Evolutionary conservation across 2,329 filamentous ascomycete species (phyloP), one percentile per base, ranked within the genome.

Genomic region (Hymenoscyphus salicellus): DNA sequence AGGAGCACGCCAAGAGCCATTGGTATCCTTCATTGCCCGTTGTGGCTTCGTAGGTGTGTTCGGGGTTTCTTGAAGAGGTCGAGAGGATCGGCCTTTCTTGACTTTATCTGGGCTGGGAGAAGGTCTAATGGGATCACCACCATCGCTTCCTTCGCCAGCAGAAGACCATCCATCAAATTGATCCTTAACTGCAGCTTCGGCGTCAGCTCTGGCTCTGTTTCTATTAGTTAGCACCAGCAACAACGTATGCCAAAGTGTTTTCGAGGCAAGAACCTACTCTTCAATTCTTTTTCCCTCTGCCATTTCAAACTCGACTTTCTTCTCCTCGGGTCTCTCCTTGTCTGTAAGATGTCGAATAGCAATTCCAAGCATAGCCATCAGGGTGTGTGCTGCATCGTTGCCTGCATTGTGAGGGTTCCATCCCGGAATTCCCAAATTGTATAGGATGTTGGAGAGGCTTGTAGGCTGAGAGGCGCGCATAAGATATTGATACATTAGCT

Each of bases 351-450:
- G 65, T 62, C 70, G 72, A 69, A 86, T 77, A 43, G 81, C 82
- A 65, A 92, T 83, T 5, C 79, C 85, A 6, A 97, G 75, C 81
- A 95, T 84, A 7, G 87, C 89, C 66, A 89, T 87, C 67, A 96
- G 77, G 0, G 92, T 94, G 74, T 90, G 95, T 1, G 87, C 84
- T 0, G 93, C 92, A 74, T 97, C 93, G 69, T 97, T 97, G 1
- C 93, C 88, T 0, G 89, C 93, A 73, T 96, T 96, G 77, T 97
- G 93, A n/a, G 94, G 80, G 70, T 90, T 82, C 76, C 80, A 84
- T 52, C 81, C 84, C 0, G 78, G 71, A 8, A 96, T 84, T 2
- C 83, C 84, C 32, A 97, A 79, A 5, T 89, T 82, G 5, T 77
- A 72, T 28, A 97, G 83, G 16, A 96, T 81, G 5, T 71, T 78